Conservation (phyloP, 441 rosid genomes). For the Erodium trifolium region DNA sequence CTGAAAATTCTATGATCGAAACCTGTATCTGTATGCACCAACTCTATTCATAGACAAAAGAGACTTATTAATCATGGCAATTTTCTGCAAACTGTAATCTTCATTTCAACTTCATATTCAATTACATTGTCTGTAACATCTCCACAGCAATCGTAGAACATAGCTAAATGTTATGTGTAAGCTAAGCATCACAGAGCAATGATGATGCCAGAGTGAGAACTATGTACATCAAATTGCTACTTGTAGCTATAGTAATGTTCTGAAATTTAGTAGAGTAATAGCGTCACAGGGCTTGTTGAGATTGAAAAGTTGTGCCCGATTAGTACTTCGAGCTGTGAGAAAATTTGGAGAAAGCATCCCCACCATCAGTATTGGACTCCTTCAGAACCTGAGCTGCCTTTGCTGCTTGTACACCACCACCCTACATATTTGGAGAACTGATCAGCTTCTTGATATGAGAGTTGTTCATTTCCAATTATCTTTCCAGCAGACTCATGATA, state of each 20-base stretch:
- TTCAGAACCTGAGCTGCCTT: slow-evolving; percentile 14
- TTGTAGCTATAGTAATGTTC: background rate
- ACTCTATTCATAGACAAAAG: too few relatives aligned
- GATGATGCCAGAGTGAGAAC: background rate
- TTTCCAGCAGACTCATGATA: slow-evolving; percentile 21
- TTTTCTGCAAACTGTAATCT: background rate
- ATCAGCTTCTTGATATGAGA: slow-evolving; percentile 17
- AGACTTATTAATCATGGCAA: background rate
- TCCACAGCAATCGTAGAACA: background rate
- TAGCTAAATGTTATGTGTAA: too few relatives aligned
- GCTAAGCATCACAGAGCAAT: too few relatives aligned
- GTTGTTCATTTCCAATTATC: slow-evolving; percentile 20
- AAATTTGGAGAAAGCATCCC: slow-evolving; percentile 13
- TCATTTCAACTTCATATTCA: background rate
- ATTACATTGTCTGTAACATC: background rate
- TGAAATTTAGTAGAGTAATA: slow-evolving; percentile 5
- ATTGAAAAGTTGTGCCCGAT: background rate
- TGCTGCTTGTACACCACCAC: too few relatives aligned
- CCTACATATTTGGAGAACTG: slow-evolving; percentile 16
- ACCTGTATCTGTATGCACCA: too few relatives aligned
- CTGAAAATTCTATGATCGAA: too few relatives aligned
- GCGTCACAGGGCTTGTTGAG: too few relatives aligned
- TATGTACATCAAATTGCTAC: background rate
- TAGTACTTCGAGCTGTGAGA: slow-evolving; percentile 18
- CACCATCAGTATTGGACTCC: slow-evolving; percentile 15